phyloP scores from a whole-genome alignment of 345 rosid species.

The Alliaria petiolata region DNA sequence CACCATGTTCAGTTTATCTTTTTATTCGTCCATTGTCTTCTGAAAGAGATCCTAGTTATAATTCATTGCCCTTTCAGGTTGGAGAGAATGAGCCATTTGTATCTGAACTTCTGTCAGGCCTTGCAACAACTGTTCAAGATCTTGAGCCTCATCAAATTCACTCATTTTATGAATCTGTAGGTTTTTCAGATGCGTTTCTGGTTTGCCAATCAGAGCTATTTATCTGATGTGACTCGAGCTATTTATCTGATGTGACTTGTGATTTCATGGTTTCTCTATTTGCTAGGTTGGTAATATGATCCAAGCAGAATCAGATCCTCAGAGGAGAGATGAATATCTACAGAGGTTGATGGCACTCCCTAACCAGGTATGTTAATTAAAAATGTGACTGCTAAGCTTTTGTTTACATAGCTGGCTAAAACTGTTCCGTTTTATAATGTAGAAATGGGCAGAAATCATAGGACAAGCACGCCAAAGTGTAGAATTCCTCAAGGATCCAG shows the following conservation, averaged over 20 bases:
- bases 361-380: conserved; percentile 56
- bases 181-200: conserved; percentile 9
- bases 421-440: conserved; percentile 22
- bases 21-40: neutral
- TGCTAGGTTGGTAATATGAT: conserved; percentile 96
- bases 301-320: conserved; percentile 95
- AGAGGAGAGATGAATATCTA: conserved; percentile 93
- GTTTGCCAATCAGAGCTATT: conserved; percentile 6
- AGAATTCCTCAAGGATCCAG: conserved; percentile 87
- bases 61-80: conserved; percentile 52
- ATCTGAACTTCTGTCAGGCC: conserved; percentile 93
- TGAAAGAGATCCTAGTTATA: neutral
- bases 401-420: conserved; percentile 15
- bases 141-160: conserved; percentile 99
- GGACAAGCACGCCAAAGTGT: conserved; percentile 95
- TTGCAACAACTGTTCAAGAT: conserved; percentile 90
- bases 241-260: neutral
- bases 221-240: neutral
- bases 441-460: conserved; percentile 98
- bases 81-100: conserved; percentile 98
- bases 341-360: conserved; percentile 96
- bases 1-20: neutral
- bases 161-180: conserved; percentile 95
- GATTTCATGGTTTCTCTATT: neutral
- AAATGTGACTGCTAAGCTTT: neutral